Base-by-base conservation (phyloP, 495 filamentous ascomycete species). In the Chaetomium fimeti region DNA sequence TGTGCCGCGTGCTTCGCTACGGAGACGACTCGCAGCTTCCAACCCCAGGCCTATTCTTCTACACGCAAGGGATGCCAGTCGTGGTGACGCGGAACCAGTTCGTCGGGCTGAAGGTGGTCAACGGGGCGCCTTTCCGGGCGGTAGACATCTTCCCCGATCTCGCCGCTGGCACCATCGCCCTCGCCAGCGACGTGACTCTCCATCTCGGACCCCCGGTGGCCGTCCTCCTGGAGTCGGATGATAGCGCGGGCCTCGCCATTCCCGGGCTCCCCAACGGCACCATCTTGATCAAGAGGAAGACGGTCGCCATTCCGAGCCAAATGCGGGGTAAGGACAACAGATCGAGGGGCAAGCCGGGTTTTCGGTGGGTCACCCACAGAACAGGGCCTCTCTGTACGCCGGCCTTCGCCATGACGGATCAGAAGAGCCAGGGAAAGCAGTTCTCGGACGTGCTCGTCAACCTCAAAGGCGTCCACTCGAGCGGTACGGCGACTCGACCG, bases 361-460 rank as follows among this genome's bases (percentile, higher is more conserved):
- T 61, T 18, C 0, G 43, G 45, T 51, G 28, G 58, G 58, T 61
- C 18, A 51, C 45, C 25, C 27, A 61, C 12, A 61, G 58, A 40
- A 61, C 58, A 12, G 58, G 58, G 6, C 58, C 58, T 29, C 43
- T n/a, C n/a, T n/a, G n/a, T n/a, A n/a, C n/a, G n/a, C n/a, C n/a
- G n/a, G n/a, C n/a, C n/a, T n/a, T n/a, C n/a, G n/a, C n/a, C n/a
- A n/a, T n/a, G n/a, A n/a, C n/a, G n/a, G n/a, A n/a, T n/a, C n/a
- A n/a, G n/a, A n/a, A n/a, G n/a, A n/a, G n/a, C n/a, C n/a, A n/a
- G n/a, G n/a, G n/a, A 56, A 62, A 62, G 60, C 40, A 56, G 61
- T 63, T 57, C 42, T 54, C 61, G 29, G 15, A 48, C 38, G 61
- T 63, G 24, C 52, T 63, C 28, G 51, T 56, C n/a, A 63, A 63